These are phyloP conservation scores for Solanum hybrid DNA, from an alignment of 305 asterid genomes.

Conservation along the genomic window DNA sequence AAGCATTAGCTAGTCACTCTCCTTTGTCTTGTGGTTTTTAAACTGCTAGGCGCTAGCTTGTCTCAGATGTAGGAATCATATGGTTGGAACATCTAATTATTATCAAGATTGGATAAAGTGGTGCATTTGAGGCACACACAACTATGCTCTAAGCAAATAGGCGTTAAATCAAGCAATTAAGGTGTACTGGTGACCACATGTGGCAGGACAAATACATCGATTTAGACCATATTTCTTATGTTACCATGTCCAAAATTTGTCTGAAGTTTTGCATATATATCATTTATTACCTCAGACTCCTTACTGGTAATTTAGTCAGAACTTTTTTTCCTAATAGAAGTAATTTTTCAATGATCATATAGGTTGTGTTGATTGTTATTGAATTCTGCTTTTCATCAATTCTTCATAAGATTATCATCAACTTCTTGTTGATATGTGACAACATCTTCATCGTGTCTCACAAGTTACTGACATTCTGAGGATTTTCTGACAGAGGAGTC, in stretches of 20 bases:
- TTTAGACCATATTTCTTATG: not conserved
- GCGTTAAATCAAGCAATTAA: not conserved
- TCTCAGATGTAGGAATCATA: not conserved
- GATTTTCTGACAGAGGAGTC: constrained; percentile 57
- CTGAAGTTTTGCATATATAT: not conserved
- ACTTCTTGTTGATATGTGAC: not conserved
- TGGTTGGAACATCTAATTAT: not conserved
- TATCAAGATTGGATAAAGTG: not conserved
- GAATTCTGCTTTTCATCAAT: not conserved
- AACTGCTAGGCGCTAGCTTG: not conserved
- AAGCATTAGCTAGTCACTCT: not conserved
- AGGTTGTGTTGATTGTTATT: not conserved
- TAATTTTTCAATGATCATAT: not conserved
- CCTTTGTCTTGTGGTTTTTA: not conserved
- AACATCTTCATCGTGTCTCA: not conserved
- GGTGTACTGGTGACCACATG: not conserved
- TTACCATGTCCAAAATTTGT: not conserved
- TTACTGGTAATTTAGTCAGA: not conserved
- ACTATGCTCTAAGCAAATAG: not conserved
- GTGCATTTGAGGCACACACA: not conserved
- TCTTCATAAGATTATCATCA: not conserved
- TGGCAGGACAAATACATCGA: not conserved
- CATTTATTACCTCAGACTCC: not conserved
- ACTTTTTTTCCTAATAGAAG: not conserved
- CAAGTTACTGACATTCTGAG: not conserved